Conservation (phyloP, 2,329 filamentous ascomycete species). For the Pestalotiopsis sp. region DNA sequence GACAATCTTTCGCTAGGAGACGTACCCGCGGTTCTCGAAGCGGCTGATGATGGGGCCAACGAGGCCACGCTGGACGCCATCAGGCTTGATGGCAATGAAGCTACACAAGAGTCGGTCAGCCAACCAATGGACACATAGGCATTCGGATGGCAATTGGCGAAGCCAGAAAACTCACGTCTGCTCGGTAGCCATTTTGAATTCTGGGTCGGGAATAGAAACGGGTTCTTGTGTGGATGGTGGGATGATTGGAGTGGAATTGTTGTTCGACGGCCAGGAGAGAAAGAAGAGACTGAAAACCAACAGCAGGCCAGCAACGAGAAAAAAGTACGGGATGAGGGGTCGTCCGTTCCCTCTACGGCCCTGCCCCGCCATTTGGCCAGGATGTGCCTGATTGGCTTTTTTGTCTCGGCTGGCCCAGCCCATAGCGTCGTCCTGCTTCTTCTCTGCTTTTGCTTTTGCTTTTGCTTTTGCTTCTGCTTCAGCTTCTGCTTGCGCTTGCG, state of each 20-base stretch:
- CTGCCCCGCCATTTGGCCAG: background rate
- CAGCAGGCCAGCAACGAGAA: conserved; percentile 25
- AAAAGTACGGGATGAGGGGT: conserved; percentile 33
- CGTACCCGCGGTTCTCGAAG: conserved; percentile 94
- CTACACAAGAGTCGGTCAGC: conserved; percentile 44
- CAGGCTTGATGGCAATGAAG: conserved; percentile 99
- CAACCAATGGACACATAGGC: background rate
- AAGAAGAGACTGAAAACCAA: conserved; percentile 30
- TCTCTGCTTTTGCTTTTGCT: background rate
- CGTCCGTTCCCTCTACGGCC: conserved; percentile 7
- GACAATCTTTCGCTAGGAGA: background rate
- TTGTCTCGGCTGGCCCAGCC: background rate
- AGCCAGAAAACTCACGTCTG: conserved; percentile 27
- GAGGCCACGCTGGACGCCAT: conserved; percentile 97
- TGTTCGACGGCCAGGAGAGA: conserved; percentile 26
- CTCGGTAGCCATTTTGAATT: conserved; percentile 31
- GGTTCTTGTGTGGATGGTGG: conserved; percentile 14
- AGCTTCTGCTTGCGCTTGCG: conserved; percentile 14
- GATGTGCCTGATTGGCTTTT: conserved; percentile 11
- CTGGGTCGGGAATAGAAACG: conserved; percentile 15
- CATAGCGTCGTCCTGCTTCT: background rate
- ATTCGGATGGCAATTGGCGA: background rate
- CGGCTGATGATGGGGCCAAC: conserved; percentile 96
- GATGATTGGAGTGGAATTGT: conserved; percentile 20
- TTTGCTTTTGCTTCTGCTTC: conserved; percentile 10